Conservation (phyloP, 805 yeast species). For the Lachancea fermentati region DNA sequence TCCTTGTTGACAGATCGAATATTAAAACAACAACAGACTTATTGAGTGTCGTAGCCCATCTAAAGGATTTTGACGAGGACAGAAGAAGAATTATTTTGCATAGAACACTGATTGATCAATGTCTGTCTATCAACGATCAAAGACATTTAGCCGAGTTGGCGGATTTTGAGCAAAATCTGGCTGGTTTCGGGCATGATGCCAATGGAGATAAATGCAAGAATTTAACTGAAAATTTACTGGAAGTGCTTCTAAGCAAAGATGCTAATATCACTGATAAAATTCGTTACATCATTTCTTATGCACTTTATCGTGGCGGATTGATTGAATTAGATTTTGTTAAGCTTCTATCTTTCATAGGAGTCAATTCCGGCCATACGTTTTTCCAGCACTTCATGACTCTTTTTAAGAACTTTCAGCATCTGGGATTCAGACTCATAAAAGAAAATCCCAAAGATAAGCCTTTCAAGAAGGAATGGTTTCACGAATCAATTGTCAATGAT, state of each 20-base stretch:
- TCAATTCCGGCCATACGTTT: conserved; percentile 36
- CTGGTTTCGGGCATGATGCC: conserved; percentile 63
- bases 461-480: conserved; percentile 46
- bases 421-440: conserved; percentile 56
- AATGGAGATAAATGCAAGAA: conserved; percentile 59
- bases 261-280: conserved; percentile 61
- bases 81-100: conserved; percentile 56
- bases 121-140: conserved; percentile 53
- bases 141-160: conserved; percentile 65
- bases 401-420: conserved; percentile 48
- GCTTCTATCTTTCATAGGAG: conserved; percentile 50
- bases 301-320: conserved; percentile 76
- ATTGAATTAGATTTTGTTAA: conserved; percentile 67
- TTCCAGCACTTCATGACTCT: conserved; percentile 44
- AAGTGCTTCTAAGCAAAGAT: conserved; percentile 43
- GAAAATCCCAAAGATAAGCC: conserved; percentile 37
- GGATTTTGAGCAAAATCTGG: conserved; percentile 78
- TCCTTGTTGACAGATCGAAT: conserved; percentile 61
- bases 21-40: conserved; percentile 66
- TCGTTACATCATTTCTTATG: conserved; percentile 68
- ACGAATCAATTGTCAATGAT: conserved; percentile 41
- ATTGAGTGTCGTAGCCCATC: conserved; percentile 66
- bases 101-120: conserved; percentile 56
- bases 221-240: conserved; percentile 57
- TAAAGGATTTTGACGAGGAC: conserved; percentile 62